A percentile compares a stretch with the other conserved stretches of the same genome.
phyloP scores from a whole-genome alignment of 768 basidiomycete species.

The Rhodosporidiobolus sp. region DNA sequence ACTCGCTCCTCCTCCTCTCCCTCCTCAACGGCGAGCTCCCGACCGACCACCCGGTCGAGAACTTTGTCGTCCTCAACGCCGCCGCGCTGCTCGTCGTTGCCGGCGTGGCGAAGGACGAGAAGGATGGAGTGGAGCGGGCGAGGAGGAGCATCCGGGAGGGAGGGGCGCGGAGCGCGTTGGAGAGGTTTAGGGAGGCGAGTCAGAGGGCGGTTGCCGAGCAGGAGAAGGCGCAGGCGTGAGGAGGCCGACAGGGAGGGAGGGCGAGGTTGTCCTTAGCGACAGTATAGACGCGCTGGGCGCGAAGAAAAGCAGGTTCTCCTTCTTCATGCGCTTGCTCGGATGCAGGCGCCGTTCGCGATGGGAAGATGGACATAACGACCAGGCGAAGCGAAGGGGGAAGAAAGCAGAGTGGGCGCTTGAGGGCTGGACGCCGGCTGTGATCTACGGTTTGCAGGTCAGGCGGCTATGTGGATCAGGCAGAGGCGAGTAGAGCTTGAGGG shows the following conservation, averaged over 20 bases:
- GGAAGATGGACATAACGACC: no score
- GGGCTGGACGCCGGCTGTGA: no score
- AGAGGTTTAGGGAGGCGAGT: constrained; percentile 48
- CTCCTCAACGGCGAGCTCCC: constrained; percentile 56
- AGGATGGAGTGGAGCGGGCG: constrained; percentile 69
- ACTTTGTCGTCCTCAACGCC: constrained; percentile 88
- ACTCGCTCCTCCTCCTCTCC: constrained; percentile 67
- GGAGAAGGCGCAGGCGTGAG: background rate
- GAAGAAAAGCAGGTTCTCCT: no score
- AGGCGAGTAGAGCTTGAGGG: no score
- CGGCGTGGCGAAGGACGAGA: constrained; percentile 66
- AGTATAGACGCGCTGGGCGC: background rate
- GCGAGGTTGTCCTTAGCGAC: no score
- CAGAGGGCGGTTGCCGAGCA: background rate
- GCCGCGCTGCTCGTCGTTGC: constrained; percentile 82
- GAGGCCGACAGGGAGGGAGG: background rate
- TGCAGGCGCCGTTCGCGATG: no score
- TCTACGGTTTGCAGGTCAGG: no score
- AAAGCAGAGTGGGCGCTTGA: no score
- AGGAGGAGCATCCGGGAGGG: constrained; percentile 53
- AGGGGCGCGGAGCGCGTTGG: constrained; percentile 51
- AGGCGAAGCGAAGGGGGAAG: no score
- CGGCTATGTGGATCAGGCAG: no score
- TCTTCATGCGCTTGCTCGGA: no score
- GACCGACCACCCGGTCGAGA: constrained; percentile 57